A percentile compares a stretch with the other conserved stretches of the same genome.
phyloP scores from a whole-genome alignment of 2,329 filamentous ascomycete genomes.

The Lomentospora prolificans region DNA sequence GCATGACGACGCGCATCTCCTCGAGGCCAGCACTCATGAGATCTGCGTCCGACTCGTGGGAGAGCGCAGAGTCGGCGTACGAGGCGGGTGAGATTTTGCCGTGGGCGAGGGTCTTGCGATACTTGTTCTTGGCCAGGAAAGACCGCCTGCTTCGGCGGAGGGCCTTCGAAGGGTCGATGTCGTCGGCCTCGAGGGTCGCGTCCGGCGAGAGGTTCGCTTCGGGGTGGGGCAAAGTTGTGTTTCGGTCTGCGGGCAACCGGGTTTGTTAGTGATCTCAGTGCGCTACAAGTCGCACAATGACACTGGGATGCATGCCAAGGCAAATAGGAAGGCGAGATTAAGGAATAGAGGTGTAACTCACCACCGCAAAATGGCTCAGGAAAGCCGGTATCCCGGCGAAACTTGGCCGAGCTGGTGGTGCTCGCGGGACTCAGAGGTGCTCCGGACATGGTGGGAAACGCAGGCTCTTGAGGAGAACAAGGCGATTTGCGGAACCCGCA shows the following conservation, averaged over 20 bases:
- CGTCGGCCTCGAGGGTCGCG: constrained; percentile 45
- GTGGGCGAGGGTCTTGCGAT: constrained; percentile 29
- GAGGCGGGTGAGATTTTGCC: constrained; percentile 31
- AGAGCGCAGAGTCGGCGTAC: constrained; percentile 11
- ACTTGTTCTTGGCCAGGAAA: constrained; percentile 29
- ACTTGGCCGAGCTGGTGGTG: constrained; percentile 7
- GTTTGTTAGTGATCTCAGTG: background rate
- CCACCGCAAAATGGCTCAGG: constrained; percentile 39
- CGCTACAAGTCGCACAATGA: too few species aligned
- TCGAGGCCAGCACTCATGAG: constrained; percentile 10
- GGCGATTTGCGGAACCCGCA: background rate
- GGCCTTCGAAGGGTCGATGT: constrained; percentile 34
- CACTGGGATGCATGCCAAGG: too few species aligned
- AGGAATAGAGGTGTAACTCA: constrained; percentile 15
- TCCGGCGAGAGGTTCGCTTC: constrained; percentile 48
- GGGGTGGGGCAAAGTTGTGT: constrained; percentile 53
- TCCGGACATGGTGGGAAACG: background rate
- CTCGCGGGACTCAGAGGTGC: constrained; percentile 5
- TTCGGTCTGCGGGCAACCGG: constrained; percentile 28
- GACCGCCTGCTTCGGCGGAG: constrained; percentile 34
- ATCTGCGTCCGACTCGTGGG: constrained; percentile 14
- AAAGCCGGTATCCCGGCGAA: constrained; percentile 37
- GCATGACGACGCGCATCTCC: constrained; percentile 1
- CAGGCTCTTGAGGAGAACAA: background rate
- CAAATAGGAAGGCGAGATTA: background rate